Evolutionary conservation across 345 rosid genomes (phyloP).

Genomic region (Gossypium thurberi): DNA sequence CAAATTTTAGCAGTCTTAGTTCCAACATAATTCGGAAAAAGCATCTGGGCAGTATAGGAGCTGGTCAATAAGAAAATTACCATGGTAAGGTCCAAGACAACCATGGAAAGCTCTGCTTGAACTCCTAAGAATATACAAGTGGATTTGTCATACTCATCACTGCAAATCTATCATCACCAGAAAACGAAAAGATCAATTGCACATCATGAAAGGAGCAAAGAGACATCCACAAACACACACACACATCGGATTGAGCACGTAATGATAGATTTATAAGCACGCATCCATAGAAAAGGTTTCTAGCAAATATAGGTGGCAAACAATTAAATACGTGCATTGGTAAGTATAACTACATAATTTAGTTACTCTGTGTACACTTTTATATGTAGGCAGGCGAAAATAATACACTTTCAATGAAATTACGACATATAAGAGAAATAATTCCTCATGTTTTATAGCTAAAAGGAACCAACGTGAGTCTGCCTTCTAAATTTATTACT

Average conservation of each 20-base stretch:
- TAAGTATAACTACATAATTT: neutral
- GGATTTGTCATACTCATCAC: conserved; percentile 74
- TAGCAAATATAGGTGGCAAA: neutral
- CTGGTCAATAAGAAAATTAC: conserved; percentile 30
- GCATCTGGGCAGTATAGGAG: neutral
- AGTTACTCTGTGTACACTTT: neutral
- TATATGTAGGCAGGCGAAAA: no score
- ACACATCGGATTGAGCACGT: neutral
- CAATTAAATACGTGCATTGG: neutral
- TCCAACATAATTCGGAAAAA: conserved; percentile 5
- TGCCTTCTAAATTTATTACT: neutral
- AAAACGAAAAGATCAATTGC: neutral
- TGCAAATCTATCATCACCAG: conserved; percentile 59
- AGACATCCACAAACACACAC: conserved; percentile 4
- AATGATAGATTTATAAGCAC: neutral
- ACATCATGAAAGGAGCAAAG: neutral
- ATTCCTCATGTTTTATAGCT: neutral
- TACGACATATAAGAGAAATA: neutral
- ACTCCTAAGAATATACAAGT: conserved; percentile 75
- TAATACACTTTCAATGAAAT: neutral
- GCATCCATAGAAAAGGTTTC: neutral
- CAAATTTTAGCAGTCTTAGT: neutral
- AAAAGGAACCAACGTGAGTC: neutral
- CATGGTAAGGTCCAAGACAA: conserved; percentile 75
- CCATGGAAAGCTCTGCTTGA: conserved; percentile 72